phyloP scores from a whole-genome alignment of 2,329 filamentous ascomycete genomes.

The Trichoderma sp. region DNA sequence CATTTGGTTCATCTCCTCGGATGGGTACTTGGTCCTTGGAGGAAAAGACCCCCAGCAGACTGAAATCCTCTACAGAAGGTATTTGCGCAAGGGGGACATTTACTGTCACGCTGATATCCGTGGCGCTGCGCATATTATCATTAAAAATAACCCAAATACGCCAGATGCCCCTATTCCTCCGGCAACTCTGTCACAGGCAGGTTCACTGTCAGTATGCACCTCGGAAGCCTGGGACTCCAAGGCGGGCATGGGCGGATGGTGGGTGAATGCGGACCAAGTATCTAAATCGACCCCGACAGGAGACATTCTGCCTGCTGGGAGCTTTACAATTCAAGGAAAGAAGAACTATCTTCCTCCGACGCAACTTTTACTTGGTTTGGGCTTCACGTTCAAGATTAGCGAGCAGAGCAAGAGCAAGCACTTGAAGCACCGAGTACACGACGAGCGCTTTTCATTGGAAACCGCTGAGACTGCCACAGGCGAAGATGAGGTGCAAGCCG shows the following conservation, averaged over 20 bases:
- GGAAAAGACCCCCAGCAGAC: slow-evolving; percentile 87
- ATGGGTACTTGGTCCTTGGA: slow-evolving; percentile 87
- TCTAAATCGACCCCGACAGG: slow-evolving; percentile 79
- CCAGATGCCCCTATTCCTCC: slow-evolving; percentile 86
- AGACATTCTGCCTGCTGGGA: slow-evolving; percentile 74
- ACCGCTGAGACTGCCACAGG: slow-evolving; percentile 19
- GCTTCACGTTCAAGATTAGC: slow-evolving; percentile 82
- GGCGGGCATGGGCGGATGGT: slow-evolving; percentile 92
- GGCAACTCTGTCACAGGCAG: slow-evolving; percentile 86
- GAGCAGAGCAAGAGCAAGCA: slow-evolving; percentile 82
- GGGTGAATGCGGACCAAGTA: slow-evolving; percentile 87
- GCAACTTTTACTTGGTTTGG: slow-evolving; percentile 83
- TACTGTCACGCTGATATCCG: slow-evolving; percentile 89
- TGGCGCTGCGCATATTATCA: slow-evolving; percentile 78
- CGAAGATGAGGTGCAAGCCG: slow-evolving; percentile 25
- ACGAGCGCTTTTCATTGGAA: slow-evolving; percentile 24
- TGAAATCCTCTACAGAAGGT: slow-evolving; percentile 83
- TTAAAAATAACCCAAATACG: slow-evolving; percentile 80
- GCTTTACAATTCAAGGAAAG: slow-evolving; percentile 77
- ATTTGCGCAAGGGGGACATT: slow-evolving; percentile 84
- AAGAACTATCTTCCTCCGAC: slow-evolving; percentile 91
- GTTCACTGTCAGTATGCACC: slow-evolving; percentile 76
- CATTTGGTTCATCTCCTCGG: slow-evolving; percentile 89
- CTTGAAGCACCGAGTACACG: slow-evolving; percentile 58
- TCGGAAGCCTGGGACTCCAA: slow-evolving; percentile 96